Evolutionary conservation across 257 asterid species (phyloP), one percentile per base, ranked within the genome.

Genomic region (Nicotiana attenuata): DNA sequence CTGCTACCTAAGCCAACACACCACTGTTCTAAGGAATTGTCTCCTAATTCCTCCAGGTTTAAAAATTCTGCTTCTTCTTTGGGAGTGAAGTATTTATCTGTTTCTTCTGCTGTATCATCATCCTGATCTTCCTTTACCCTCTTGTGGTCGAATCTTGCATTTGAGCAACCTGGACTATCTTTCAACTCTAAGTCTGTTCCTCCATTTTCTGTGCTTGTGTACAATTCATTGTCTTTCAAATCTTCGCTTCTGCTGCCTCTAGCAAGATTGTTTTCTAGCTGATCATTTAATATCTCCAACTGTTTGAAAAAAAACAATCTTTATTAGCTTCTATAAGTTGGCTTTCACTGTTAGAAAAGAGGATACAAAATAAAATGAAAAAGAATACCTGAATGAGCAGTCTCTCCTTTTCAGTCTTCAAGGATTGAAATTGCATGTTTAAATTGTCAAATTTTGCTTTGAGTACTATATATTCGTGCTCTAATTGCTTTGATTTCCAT

Each of bases 401-500:
- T 15, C 87, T 78, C 24, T 88, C 86, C 20, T 89, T 90, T 65
- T 91, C 92, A 35, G 86, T 84, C 77, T 88, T 88, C 65, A 90
- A 66, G 55, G 61, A 38, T 22, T 90, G 88, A 3, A 88, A 89
- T 71, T 86, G 88, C 16, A 85, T 35, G 10, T 85, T 81, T 15
- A 92, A 67, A 66, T 13, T 31, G 66, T 92, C 84, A 82, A 90
- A 91, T 26, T 83, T 69, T 2, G 89, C 65, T 53, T 84, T 9
- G 28, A 92, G 81, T 1, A 33, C 1, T 24, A 4, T n/a, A 81
- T 87, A 89, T 7, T 92, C 93, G 31, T 82, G 81, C 76, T 91
- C 91, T 22, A 92, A 50, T 76, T 87, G 92, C 90, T 91, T 92
- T 1, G 94, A 88, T 65, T 92, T 92, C 92, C 97, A 90, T 24